Conservation (phyloP, 805 yeast species). For the Torulaspora gathmanii region DNA sequence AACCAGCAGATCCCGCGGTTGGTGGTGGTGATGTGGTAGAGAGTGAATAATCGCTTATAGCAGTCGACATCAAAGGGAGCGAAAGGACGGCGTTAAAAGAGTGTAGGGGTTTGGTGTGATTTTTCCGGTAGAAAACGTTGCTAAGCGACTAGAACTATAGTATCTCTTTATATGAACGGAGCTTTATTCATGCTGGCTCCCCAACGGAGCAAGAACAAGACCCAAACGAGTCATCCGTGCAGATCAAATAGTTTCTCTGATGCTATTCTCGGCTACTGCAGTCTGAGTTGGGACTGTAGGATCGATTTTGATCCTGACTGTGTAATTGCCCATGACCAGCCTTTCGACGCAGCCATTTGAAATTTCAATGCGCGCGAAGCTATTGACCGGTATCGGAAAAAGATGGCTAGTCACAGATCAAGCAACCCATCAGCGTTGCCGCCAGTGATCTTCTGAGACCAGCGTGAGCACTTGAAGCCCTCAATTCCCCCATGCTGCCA, state of each 20-base stretch:
- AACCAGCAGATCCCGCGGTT: constrained; percentile 15
- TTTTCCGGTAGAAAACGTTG: too few species aligned
- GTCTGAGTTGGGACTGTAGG: neutral
- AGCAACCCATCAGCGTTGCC: neutral
- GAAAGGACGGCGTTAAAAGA: constrained; percentile 5
- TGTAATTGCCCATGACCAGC: neutral
- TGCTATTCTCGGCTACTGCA: constrained; percentile 5
- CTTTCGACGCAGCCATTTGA: constrained; percentile 6
- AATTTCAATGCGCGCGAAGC: constrained; percentile 2
- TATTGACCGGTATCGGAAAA: neutral
- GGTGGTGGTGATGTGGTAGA: constrained; percentile 7
- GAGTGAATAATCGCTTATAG: constrained; percentile 14
- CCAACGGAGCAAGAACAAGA: neutral
- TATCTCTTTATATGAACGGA: too few species aligned
- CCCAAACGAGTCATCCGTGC: constrained; percentile 1
- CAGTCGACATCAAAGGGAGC: constrained; percentile 11
- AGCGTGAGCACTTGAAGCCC: too few species aligned
- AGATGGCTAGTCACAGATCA: neutral
- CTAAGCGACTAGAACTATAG: too few species aligned
- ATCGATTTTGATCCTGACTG: neutral
- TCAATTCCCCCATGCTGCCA: too few species aligned
- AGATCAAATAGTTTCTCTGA: constrained; percentile 1
- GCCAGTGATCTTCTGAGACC: neutral
- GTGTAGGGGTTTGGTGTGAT: constrained; percentile 1
- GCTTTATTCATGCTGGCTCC: neutral